Evolutionary conservation across 2,329 filamentous ascomycete species (phyloP).

Genomic region (Colletotrichum tofieldiae): DNA sequence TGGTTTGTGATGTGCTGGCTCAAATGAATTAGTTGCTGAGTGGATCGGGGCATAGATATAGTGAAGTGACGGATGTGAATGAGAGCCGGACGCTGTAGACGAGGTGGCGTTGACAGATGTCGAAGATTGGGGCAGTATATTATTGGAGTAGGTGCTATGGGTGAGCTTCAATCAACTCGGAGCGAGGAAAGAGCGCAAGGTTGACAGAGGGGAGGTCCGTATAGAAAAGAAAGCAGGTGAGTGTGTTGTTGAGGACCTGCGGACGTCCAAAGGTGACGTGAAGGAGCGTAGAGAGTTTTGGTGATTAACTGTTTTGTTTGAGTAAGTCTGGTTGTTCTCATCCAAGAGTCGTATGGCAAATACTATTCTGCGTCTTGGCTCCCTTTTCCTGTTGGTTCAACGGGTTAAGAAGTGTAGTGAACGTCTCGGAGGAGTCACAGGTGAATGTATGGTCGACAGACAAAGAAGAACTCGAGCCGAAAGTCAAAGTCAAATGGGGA

Average conservation of each 20-base stretch:
- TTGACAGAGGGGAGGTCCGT: background rate
- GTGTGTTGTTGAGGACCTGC: background rate
- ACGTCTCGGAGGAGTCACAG: background rate
- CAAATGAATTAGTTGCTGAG: too few relatives aligned
- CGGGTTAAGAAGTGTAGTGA: background rate
- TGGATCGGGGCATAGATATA: background rate
- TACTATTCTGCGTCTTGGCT: background rate
- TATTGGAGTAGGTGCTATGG: background rate
- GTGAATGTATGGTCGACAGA: accelerated
- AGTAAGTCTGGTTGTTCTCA: background rate
- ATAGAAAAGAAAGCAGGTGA: too few relatives aligned
- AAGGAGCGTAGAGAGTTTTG: too few relatives aligned
- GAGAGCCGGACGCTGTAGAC: background rate
- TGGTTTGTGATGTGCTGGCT: background rate
- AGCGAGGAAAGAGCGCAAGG: background rate
- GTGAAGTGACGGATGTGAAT: background rate
- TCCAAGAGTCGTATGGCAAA: background rate
- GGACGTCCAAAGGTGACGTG: background rate
- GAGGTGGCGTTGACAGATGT: background rate
- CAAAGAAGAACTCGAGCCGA: background rate
- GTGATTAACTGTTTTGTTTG: background rate
- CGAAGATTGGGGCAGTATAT: background rate
- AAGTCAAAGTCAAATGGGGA: background rate
- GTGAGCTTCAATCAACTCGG: too few relatives aligned
- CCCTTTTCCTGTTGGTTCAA: background rate